These are phyloP conservation scores for Plasmodium berghei DNA, from an alignment of 169 alveolate species.

Conservation along the genomic window DNA sequence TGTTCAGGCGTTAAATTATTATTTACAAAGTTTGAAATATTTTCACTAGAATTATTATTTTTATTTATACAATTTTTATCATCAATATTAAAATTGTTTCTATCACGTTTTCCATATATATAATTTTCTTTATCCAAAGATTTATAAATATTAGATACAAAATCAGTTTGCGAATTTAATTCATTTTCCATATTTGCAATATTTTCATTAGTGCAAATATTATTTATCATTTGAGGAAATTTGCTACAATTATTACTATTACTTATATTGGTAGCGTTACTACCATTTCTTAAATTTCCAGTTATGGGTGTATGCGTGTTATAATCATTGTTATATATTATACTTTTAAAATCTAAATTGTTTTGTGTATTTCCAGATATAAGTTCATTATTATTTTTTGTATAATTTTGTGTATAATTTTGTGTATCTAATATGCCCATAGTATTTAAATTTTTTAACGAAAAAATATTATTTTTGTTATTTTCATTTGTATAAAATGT, in stretches of 20 bases:
- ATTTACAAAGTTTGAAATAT: not conserved
- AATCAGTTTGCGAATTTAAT: constrained; percentile 37
- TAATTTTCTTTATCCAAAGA: constrained; percentile 29
- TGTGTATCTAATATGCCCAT: constrained; percentile 13
- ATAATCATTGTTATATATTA: not conserved
- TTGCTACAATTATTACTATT: not conserved
- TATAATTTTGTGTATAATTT: not conserved
- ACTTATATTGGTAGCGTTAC: not conserved
- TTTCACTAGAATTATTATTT: constrained; percentile 2
- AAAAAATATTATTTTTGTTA: constrained; percentile 52
- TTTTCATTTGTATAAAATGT: constrained; percentile 71
- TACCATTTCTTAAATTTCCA: not conserved
- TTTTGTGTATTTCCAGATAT: not conserved
- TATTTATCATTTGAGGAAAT: not conserved
- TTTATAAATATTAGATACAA: constrained; percentile 38
- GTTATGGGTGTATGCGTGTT: not conserved
- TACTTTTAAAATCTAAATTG: not conserved
- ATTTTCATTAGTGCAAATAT: not conserved
- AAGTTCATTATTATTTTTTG: not conserved
- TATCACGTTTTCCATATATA: constrained; percentile 12
- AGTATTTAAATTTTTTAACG: constrained; percentile 25
- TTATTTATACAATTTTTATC: not conserved
- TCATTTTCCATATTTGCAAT: constrained; percentile 43
- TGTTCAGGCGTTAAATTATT: constrained; percentile 3
- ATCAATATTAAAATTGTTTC: not conserved